Evolutionary conservation across 2,329 filamentous ascomycete genomes (phyloP), one percentile per base, ranked within the genome.

Genomic region (Didymella lethalis): DNA sequence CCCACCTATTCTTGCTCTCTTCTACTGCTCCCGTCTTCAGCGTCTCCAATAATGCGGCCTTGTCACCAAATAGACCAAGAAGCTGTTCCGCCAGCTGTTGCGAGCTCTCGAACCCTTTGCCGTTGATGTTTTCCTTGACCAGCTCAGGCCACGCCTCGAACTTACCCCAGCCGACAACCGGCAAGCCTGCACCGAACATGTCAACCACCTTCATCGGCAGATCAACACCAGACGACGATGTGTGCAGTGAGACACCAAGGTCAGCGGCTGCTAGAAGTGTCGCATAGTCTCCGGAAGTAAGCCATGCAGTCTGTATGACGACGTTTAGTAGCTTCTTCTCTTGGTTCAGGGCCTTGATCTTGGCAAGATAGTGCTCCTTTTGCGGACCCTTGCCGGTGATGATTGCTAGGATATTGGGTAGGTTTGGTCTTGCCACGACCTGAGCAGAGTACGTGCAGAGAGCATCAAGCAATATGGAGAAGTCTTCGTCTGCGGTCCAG

Each of bases 191-290:
- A 2, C 95, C 95, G 75, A 99, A 98, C 93, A 99, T 97, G 75
- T 99, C 95, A 14, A 99, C 93, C 0, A 99, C 93, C 79, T 99
- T 99, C 95, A 99, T 99, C 0, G 95, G 95, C 20, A 99, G 82
- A 77, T 99, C 95, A 0, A 99, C 93, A 1, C 95, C 95, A 2
- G 92, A 97, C 65, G 91, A 96, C 14, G 93, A 97, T 64, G 88
- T 97, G 79, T 99, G 95, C 26, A 99, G 81, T 56, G 92, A 96
- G 25, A 99, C 87, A 10, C 95, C 95, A 0, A 99, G 82, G 69
- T 97, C 94, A 3, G 95, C 93, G 44, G 89, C 89, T 11, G 90
- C 91, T 29, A 99, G 86, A 4, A 99, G 84, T 0, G 82, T 83
- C 0, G 95, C 94, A 74, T 99, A 99, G 75, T 97, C 90, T 54